A percentile compares a stretch with the other conserved stretches of the same genome.
Evolutionary conservation across 192 early-diverging fungal species (phyloP).

Genomic region (Geranomyces michiganensis): DNA sequence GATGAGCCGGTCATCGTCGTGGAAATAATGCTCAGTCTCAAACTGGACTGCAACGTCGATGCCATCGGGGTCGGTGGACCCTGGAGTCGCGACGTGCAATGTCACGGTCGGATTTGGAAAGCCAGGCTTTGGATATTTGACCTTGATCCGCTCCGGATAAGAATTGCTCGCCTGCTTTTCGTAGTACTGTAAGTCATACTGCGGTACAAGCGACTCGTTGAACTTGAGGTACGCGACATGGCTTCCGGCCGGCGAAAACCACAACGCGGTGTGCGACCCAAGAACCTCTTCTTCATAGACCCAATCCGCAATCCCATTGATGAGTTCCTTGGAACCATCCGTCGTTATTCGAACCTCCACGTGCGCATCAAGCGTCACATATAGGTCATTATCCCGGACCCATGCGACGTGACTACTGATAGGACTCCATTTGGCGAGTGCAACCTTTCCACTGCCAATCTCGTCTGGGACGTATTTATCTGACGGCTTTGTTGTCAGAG

Average conservation of each 20-base stretch:
- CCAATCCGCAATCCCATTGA: conserved; percentile 98
- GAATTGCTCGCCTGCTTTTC: conserved; percentile 52
- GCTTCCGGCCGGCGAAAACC: conserved; percentile 86
- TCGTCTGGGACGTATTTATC: conserved; percentile 42
- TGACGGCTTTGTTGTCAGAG: conserved; percentile 55
- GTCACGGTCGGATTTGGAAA: conserved; percentile 80
- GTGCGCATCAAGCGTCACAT: conserved; percentile 66
- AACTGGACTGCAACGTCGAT: conserved; percentile 46
- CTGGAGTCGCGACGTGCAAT: conserved; percentile 68
- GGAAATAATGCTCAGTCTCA: conserved; percentile 52
- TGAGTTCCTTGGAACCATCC: conserved; percentile 78
- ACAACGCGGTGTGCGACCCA: conserved; percentile 64
- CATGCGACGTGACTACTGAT: conserved; percentile 75
- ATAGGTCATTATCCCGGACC: conserved; percentile 87
- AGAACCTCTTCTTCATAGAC: conserved; percentile 98
- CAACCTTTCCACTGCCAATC: conserved; percentile 52
- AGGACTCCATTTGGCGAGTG: conserved; percentile 80
- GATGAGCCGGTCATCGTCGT: conserved; percentile 74
- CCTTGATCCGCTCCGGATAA: conserved; percentile 73
- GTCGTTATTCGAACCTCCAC: conserved; percentile 76
- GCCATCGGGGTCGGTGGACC: conserved; percentile 10
- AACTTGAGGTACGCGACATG: conserved; percentile 83
- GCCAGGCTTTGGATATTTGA: conserved; percentile 94
- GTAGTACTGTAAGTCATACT: conserved; percentile 76
- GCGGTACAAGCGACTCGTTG: conserved; percentile 81